Conservation (phyloP, 139 green algal species). For the Asterochloris erici region DNA sequence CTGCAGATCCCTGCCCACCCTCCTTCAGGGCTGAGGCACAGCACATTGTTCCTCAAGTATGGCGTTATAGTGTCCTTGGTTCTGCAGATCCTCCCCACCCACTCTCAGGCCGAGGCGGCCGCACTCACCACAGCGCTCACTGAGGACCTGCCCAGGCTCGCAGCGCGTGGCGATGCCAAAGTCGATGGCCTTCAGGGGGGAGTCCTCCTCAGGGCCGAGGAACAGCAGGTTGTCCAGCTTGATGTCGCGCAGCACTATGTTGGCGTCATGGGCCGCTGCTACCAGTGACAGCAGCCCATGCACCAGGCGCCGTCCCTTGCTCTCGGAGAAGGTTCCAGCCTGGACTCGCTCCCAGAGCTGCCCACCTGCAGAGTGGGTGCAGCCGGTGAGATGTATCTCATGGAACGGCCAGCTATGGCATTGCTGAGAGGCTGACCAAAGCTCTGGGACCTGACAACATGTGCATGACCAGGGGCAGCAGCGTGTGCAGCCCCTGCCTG, state of each 20-base stretch:
- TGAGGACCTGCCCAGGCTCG: constrained; percentile 16
- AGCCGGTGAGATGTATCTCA: background rate
- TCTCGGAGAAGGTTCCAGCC: constrained; percentile 35
- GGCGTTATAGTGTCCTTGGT: too few species aligned
- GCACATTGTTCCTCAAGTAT: too few species aligned
- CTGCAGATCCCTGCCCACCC: too few species aligned
- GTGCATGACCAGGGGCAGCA: background rate
- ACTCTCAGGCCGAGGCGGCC: too few species aligned
- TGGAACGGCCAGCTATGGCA: background rate
- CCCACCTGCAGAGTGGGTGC: constrained; percentile 23
- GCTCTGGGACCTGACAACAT: background rate
- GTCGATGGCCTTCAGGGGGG: constrained; percentile 52
- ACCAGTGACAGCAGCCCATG: constrained; percentile 37
- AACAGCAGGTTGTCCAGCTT: constrained; percentile 55
- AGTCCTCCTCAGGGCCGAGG: constrained; percentile 11
- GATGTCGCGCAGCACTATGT: constrained; percentile 46
- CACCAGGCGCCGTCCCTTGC: constrained; percentile 34
- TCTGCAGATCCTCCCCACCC: too few species aligned
- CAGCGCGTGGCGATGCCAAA: constrained; percentile 43
- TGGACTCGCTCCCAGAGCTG: constrained; percentile 31
- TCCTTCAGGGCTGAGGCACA: too few species aligned
- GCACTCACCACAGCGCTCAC: constrained; percentile 11
- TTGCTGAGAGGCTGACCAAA: background rate
- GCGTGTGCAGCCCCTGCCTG: background rate
- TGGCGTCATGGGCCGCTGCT: constrained; percentile 37